These are phyloP conservation scores for Cenococcum geophilum DNA, from an alignment of 495 filamentous ascomycete genomes.

Conservation along the genomic window DNA sequence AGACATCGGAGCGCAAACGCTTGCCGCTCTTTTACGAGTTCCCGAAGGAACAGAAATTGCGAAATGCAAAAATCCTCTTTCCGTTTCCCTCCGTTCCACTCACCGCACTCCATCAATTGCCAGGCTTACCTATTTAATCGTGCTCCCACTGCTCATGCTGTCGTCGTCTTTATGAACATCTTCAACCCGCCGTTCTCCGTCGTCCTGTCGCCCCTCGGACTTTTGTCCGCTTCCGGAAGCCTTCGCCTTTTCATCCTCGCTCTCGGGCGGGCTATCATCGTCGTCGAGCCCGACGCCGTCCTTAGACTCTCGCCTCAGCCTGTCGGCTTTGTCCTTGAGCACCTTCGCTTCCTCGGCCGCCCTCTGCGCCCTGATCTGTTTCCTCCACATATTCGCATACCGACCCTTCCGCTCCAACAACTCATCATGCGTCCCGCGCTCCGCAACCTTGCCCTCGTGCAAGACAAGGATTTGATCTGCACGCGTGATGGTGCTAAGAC, in stretches of 20 bases:
- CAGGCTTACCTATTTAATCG: too few species aligned
- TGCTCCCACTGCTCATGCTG: too few species aligned
- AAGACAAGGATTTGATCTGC: conserved; percentile 95
- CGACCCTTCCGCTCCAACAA: conserved; percentile 69
- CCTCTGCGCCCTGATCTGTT: conserved; percentile 83
- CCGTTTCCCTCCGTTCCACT: neutral
- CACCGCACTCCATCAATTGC: too few species aligned
- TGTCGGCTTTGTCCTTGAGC: conserved; percentile 51
- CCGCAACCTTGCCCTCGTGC: conserved; percentile 72
- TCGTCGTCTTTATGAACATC: too few species aligned
- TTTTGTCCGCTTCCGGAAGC: neutral
- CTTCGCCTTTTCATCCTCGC: conserved; percentile 34
- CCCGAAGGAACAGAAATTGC: conserved; percentile 1
- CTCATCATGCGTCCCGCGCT: conserved; percentile 81
- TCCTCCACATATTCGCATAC: conserved; percentile 92
- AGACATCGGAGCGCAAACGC: neutral
- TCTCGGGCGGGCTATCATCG: conserved; percentile 28
- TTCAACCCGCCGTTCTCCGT: neutral
- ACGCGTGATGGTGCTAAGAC: conserved; percentile 87
- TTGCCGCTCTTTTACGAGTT: neutral
- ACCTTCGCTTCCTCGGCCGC: conserved; percentile 66
- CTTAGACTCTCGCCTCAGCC: conserved; percentile 43
- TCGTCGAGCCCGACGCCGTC: conserved; percentile 15
- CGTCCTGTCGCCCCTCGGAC: neutral
- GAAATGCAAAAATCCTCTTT: neutral